These are phyloP conservation scores for Carex pumila DNA, from an alignment of 176 grass and related monocot genomes.

Conservation along the genomic window DNA sequence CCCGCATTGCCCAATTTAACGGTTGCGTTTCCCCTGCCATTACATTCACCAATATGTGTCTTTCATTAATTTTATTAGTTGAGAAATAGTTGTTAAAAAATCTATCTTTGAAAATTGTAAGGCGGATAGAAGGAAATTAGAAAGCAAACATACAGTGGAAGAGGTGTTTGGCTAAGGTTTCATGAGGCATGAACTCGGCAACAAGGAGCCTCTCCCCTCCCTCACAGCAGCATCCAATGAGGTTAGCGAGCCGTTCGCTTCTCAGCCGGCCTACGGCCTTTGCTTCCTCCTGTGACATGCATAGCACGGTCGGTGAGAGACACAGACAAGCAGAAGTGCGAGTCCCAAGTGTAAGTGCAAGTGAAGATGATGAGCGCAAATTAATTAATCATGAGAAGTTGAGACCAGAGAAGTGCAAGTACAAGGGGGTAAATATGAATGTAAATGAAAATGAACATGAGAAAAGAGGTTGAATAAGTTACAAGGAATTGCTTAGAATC, in stretches of 20 bases:
- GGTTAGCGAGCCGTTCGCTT: slow-evolving; percentile 55
- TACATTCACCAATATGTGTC: background rate
- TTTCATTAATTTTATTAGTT: background rate
- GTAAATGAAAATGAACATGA: background rate
- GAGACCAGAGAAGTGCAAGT: background rate
- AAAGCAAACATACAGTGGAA: slow-evolving; percentile 71
- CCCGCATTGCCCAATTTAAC: slow-evolving; percentile 73
- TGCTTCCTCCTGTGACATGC: slow-evolving; percentile 57
- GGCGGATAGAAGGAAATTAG: background rate
- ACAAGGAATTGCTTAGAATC: slow-evolving; percentile 73
- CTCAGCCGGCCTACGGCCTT: slow-evolving; percentile 64
- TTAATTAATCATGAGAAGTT: no score
- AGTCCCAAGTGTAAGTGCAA: background rate
- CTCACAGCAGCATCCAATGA: slow-evolving; percentile 76
- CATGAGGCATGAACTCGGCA: slow-evolving; percentile 71
- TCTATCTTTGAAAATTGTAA: background rate
- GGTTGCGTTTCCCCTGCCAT: slow-evolving; percentile 78
- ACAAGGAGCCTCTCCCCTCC: slow-evolving; percentile 69
- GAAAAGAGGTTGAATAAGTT: background rate
- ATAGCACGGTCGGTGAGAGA: background rate
- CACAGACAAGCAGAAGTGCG: background rate
- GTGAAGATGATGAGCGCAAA: background rate
- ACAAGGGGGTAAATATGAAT: background rate
- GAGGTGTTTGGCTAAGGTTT: slow-evolving; percentile 83
- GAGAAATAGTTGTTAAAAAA: background rate